Conservation (phyloP, 2,329 filamentous ascomycete species). For the Pseudonectria foliicola region DNA sequence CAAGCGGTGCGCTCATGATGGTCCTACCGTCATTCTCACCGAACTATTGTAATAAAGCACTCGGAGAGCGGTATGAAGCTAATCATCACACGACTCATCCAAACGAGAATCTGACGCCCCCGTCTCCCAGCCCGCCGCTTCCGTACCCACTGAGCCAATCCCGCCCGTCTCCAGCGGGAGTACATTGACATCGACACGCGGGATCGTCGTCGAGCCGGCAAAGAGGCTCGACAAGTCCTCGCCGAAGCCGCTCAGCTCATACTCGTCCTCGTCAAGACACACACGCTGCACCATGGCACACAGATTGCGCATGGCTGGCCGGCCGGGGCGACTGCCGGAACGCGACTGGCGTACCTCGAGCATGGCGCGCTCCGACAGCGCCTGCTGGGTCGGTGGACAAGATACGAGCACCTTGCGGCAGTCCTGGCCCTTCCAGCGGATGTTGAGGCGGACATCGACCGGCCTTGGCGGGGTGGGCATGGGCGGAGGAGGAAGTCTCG, state of each 20-base stretch:
- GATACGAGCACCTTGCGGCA: constrained; percentile 23
- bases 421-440: constrained; percentile 23
- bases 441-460: constrained; percentile 18
- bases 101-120: too few relatives aligned
- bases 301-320: constrained; percentile 2
- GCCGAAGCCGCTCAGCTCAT: constrained; percentile 18
- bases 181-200: constrained; percentile 18
- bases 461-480: constrained; percentile 4
- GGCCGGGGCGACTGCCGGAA: constrained; percentile 6
- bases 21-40: too few relatives aligned
- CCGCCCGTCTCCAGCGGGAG: background rate
- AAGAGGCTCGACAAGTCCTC: constrained; percentile 21
- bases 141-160: too few relatives aligned
- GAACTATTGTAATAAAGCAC: too few relatives aligned
- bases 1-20: too few relatives aligned
- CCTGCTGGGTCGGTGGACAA: constrained; percentile 28
- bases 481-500: constrained; percentile 1
- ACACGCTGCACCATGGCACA: constrained; percentile 15
- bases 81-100: too few relatives aligned
- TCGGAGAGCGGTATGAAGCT: too few relatives aligned
- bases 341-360: constrained; percentile 11
- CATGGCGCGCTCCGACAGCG: constrained; percentile 13
- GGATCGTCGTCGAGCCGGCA: constrained; percentile 10
- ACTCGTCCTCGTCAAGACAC: constrained; percentile 14
- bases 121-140: too few relatives aligned